Percentiles rank a stretch among this genome's conserved stretches.
Evolutionary conservation across 129 eudicot species (phyloP).

Genomic region (Artemisia tridentata): DNA sequence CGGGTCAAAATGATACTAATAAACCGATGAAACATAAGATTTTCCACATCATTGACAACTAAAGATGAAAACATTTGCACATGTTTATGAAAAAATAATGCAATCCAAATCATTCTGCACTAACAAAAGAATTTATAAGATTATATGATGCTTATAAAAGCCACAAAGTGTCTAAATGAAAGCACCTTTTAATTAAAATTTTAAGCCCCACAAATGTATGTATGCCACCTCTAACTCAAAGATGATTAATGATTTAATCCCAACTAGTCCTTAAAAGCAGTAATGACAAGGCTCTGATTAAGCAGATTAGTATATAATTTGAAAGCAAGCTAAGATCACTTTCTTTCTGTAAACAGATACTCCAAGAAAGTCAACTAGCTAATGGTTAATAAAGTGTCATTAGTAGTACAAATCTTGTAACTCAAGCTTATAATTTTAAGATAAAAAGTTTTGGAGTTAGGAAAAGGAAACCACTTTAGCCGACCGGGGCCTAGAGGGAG

Average conservation of each 20-base stretch:
- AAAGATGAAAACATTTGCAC: slow-evolving; percentile 13
- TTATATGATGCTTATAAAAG: slow-evolving; percentile 32
- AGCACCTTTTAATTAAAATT: slow-evolving; percentile 17
- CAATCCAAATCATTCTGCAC: slow-evolving; percentile 38
- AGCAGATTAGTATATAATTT: slow-evolving; percentile 1
- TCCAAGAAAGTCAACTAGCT: slow-evolving; percentile 13
- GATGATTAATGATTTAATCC: slow-evolving; percentile 6
- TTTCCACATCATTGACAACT: slow-evolving; percentile 29
- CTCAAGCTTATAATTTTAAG: background rate
- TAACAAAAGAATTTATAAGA: slow-evolving; percentile 23
- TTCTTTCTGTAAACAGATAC: slow-evolving; percentile 10
- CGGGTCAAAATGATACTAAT: background rate
- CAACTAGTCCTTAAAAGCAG: slow-evolving; percentile 25
- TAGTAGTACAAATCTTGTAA: slow-evolving; percentile 22
- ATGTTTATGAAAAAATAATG: slow-evolving; percentile 23
- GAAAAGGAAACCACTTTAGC: slow-evolving; percentile 18
- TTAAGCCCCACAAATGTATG: slow-evolving; percentile 8
- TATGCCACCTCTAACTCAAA: slow-evolving; percentile 23
- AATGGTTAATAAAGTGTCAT: background rate
- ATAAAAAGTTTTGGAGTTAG: background rate
- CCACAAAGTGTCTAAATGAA: slow-evolving; percentile 19
- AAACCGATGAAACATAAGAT: slow-evolving; percentile 4
- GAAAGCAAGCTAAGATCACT: background rate
- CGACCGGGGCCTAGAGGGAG: slow-evolving; percentile 14
- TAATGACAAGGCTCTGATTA: slow-evolving; percentile 17